Base-by-base conservation (phyloP, 345 rosid genomes). In the Combretum micranthum region DNA sequence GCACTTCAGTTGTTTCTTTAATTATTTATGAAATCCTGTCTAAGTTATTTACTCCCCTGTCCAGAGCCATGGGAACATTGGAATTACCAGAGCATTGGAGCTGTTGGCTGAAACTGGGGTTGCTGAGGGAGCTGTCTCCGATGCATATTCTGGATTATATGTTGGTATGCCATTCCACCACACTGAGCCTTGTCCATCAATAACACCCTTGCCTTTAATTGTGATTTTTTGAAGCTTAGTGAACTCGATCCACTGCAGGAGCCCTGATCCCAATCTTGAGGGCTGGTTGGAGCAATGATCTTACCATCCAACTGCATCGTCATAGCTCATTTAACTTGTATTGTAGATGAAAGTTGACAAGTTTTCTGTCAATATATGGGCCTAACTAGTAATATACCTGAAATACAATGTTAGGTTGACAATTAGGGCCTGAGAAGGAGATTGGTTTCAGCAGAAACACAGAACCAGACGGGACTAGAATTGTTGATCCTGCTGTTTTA, bases 161-260 rank as follows among this genome's bases (percentile, higher is more conserved):
- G n/a, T n/a, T n/a, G n/a, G n/a, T n/a, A n/a, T n/a, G n/a, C n/a
- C n/a, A n/a, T n/a, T n/a, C n/a, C n/a, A n/a, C n/a, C n/a, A n/a
- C n/a, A n/a, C n/a, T n/a, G n/a, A n/a, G n/a, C n/a, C n/a, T n/a
- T n/a, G n/a, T n/a, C n/a, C n/a, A n/a, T n/a, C n/a, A n/a, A n/a
- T n/a, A n/a, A n/a, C n/a, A n/a, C n/a, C n/a, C n/a, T n/a, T n/a
- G n/a, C n/a, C n/a, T n/a, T n/a, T n/a, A n/a, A n/a, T n/a, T n/a
- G n/a, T 78, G 66, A 90, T 74, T 52, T 82, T 80, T 42, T 60
- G 45, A 4, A 90, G 82, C 56, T 83, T 67, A 47, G 72, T 77
- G 75, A 90, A 87, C 47, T 85, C 86, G 13, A 90, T 78, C 97
- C 97, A 90, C 22, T 87, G 87, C 57, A 83, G 62, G 37, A 76